These are phyloP conservation scores for Henckelia pumila DNA, from an alignment of 257 asterid species.

Conservation along the genomic window DNA sequence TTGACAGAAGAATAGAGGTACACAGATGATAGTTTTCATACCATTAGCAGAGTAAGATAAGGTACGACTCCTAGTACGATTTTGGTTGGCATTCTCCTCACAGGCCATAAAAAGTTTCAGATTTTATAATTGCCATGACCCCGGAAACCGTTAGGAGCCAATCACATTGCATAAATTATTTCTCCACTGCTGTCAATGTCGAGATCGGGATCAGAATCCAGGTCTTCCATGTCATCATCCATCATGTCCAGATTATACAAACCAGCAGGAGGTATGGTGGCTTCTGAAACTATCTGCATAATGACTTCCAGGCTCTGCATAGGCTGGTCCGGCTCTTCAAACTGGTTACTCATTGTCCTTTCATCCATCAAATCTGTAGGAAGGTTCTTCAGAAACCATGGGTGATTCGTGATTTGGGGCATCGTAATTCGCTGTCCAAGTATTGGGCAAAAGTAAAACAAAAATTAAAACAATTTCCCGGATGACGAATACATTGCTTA, in stretches of 20 bases:
- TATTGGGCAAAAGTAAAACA: neutral
- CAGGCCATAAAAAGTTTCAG: neutral
- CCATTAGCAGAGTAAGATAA: neutral
- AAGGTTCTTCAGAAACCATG: slow-evolving; percentile 85
- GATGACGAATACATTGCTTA: neutral
- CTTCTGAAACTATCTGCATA: slow-evolving; percentile 91
- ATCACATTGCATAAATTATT: slow-evolving; percentile 78
- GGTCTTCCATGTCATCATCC: slow-evolving; percentile 88
- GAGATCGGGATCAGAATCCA: slow-evolving; percentile 87
- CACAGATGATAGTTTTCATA: neutral
- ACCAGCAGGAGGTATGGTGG: slow-evolving; percentile 90
- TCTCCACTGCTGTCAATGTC: slow-evolving; percentile 99
- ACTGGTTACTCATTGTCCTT: slow-evolving; percentile 49
- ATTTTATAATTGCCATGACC: neutral
- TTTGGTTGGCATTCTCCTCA: neutral
- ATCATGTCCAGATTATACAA: slow-evolving; percentile 60
- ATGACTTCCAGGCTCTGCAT: slow-evolving; percentile 80
- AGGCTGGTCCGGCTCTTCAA: slow-evolving; percentile 86
- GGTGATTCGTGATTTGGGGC: slow-evolving; percentile 65
- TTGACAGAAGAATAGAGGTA: neutral
- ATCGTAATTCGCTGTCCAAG: slow-evolving; percentile 75
- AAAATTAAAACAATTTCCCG: slow-evolving; percentile 3
- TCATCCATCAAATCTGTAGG: slow-evolving; percentile 91
- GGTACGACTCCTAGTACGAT: neutral
- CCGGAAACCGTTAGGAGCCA: neutral